Conservation (phyloP, 169 alveolate species). For the Plasmodium falciparum region DNA sequence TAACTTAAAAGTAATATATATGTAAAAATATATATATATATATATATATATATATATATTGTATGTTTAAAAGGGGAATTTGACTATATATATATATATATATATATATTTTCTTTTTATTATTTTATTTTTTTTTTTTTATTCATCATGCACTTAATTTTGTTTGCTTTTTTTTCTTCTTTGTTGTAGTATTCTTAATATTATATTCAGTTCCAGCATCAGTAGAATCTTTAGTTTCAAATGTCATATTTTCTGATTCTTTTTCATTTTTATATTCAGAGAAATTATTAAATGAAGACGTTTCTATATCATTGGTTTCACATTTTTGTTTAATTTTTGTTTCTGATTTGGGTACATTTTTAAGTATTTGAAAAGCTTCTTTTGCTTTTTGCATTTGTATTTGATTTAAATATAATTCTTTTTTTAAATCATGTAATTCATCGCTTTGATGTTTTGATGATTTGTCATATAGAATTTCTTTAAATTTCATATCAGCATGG, state of each 20-base stretch:
- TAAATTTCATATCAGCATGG: conserved; percentile 73
- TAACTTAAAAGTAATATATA: too few relatives aligned
- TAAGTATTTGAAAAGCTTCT: conserved; percentile 70
- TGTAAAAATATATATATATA: neutral
- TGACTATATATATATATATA: neutral
- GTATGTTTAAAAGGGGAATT: neutral
- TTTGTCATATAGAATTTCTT: conserved; percentile 71
- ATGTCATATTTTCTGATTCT: conserved; percentile 3
- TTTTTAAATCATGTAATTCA: conserved; percentile 45
- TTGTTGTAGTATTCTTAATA: neutral
- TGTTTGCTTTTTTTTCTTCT: conserved; percentile 12
- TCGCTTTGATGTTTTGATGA: conserved; percentile 51
- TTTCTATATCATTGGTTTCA: conserved; percentile 1
- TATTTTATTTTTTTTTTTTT: neutral
- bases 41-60: neutral
- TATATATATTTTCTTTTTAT: neutral
- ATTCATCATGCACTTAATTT: neutral
- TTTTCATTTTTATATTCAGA: conserved; percentile 35
- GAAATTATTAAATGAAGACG: conserved; percentile 23
- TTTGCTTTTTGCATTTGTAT: conserved; percentile 75
- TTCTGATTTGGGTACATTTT: conserved; percentile 45
- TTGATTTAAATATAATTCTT: conserved; percentile 74
- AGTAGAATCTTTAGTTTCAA: conserved; percentile 15
- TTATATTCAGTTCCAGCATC: conserved; percentile 25
- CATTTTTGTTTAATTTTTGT: neutral